Conservation (phyloP, 768 basidiomycete genomes). For the Hygrophorus russula region DNA sequence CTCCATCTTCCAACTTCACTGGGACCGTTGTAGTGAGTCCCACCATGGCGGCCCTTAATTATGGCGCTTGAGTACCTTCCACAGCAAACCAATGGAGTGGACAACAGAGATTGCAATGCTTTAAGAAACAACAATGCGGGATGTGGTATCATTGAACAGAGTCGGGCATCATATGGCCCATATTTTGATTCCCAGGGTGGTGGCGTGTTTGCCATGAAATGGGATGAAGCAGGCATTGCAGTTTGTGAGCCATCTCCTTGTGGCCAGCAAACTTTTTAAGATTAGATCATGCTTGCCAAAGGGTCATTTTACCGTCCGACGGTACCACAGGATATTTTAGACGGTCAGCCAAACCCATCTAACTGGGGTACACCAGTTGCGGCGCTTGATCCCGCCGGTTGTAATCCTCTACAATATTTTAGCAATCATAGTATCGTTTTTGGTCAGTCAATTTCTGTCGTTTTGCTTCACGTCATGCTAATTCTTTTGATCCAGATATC, state of each 20-base stretch:
- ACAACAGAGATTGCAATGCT: constrained; percentile 47
- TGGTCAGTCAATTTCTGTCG: constrained; percentile 31
- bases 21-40: constrained; percentile 50
- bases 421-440: constrained; percentile 65
- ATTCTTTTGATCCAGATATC: constrained; percentile 40
- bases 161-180: constrained; percentile 73
- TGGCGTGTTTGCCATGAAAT: constrained; percentile 83
- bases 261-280: background rate
- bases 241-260: constrained; percentile 44
- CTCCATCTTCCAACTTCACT: constrained; percentile 43
- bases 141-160: constrained; percentile 72
- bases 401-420: constrained; percentile 51
- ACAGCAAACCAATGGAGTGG: constrained; percentile 35
- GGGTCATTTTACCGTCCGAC: constrained; percentile 80
- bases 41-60: background rate
- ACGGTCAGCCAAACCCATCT: constrained; percentile 52
- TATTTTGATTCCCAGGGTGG: constrained; percentile 72
- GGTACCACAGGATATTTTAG: constrained; percentile 53
- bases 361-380: constrained; percentile 65
- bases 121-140: constrained; percentile 49
- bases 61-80: background rate
- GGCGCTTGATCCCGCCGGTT: constrained; percentile 36
- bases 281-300: constrained; percentile 15
- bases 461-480: constrained; percentile 10
- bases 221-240: constrained; percentile 69